Evolutionary conservation across 2,329 filamentous ascomycete genomes (phyloP).

Genomic region (Colletotrichum ledebouriae): DNA sequence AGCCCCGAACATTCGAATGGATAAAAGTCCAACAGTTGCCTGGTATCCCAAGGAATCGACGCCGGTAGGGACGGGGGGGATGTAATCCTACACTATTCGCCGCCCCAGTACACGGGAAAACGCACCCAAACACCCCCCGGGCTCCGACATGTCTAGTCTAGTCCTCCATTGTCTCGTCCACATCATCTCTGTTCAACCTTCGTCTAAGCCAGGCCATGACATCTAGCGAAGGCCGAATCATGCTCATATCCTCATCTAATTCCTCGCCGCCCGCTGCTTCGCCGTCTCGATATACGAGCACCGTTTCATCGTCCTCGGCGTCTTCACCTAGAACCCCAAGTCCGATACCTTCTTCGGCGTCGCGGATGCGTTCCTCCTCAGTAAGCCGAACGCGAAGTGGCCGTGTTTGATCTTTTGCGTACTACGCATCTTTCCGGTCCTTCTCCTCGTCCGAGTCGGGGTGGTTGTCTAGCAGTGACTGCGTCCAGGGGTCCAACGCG

Average conservation of each 20-base stretch:
- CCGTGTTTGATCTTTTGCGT: slow-evolving; percentile 26
- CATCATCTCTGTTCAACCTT: slow-evolving; percentile 24
- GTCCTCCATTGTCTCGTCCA: slow-evolving; percentile 19
- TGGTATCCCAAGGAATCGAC: slow-evolving; percentile 41
- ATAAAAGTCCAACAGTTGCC: slow-evolving; percentile 40
- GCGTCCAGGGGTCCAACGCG: slow-evolving; percentile 41
- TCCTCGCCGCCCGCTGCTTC: slow-evolving; percentile 9
- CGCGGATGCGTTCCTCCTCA: slow-evolving; percentile 5
- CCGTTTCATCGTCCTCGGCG: slow-evolving; percentile 5
- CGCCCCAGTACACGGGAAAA: slow-evolving; percentile 26
- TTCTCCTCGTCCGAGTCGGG: slow-evolving; percentile 45
- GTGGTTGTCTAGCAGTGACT: slow-evolving; percentile 43
- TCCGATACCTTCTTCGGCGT: slow-evolving; percentile 4
- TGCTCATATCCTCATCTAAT: slow-evolving; percentile 34
- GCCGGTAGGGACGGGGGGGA: slow-evolving; percentile 31
- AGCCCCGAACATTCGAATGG: slow-evolving; percentile 24
- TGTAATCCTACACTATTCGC: slow-evolving; percentile 41
- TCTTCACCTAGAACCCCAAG: slow-evolving; percentile 9
- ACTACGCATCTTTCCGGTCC: slow-evolving; percentile 40
- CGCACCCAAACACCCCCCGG: slow-evolving; percentile 21
- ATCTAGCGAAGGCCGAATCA: slow-evolving; percentile 31
- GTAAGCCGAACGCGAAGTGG: background rate
- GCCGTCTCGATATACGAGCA: slow-evolving; percentile 20
- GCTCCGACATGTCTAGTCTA: slow-evolving; percentile 1
- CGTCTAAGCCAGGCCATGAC: slow-evolving; percentile 36